phyloP scores from a whole-genome alignment of 768 basidiomycete genomes.

The Auriscalpium microsporum region DNA sequence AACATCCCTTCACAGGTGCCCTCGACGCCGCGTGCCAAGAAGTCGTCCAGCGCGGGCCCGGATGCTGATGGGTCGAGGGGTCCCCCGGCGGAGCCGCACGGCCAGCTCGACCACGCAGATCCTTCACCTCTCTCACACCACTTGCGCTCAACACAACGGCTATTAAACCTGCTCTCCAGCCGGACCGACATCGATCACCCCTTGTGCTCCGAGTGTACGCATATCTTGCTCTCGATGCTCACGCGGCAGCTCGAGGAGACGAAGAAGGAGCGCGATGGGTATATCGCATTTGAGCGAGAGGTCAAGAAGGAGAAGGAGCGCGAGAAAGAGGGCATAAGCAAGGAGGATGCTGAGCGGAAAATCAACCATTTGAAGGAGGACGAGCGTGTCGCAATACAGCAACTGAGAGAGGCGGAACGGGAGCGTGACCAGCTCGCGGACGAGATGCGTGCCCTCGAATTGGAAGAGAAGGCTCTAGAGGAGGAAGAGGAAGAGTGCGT shows the following conservation, averaged over 20 bases:
- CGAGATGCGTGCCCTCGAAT: constrained; percentile 61
- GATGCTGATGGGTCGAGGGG: constrained; percentile 20
- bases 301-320: constrained; percentile 74
- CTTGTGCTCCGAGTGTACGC: constrained; percentile 90
- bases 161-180: constrained; percentile 71
- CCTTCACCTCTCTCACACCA: constrained; percentile 74
- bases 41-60: constrained; percentile 31
- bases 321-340: constrained; percentile 49
- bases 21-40: constrained; percentile 35
- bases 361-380: constrained; percentile 66
- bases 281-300: constrained; percentile 88
- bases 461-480: constrained; percentile 72
- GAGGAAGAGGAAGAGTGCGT: constrained; percentile 79
- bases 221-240: constrained; percentile 65
- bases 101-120: constrained; percentile 44
- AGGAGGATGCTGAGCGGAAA: constrained; percentile 61
- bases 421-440: constrained; percentile 70
- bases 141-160: constrained; percentile 61
- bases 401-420: constrained; percentile 65
- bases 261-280: constrained; percentile 86
- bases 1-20: constrained; percentile 54
- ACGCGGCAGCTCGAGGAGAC: constrained; percentile 82
- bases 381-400: constrained; percentile 60
- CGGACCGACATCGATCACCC: constrained; percentile 85
- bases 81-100: constrained; percentile 25